Percentiles rank a stretch among this genome's conserved stretches.
Evolutionary conservation across 257 asterid species (phyloP).

Genomic region (Lavandula angustifolia): DNA sequence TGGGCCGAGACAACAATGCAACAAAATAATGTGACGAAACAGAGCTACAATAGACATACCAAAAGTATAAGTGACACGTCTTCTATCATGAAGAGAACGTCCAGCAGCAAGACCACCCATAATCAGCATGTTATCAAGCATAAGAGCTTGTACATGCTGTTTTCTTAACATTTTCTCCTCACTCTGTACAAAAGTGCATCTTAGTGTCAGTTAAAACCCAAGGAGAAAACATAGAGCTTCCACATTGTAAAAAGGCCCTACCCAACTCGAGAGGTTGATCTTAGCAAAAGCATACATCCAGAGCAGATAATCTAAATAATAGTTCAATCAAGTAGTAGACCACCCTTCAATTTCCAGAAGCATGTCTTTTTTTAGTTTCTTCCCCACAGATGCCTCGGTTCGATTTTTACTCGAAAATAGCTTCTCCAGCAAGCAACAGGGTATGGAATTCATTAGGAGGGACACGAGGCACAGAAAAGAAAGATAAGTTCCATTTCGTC

Average conservation of each 20-base stretch:
- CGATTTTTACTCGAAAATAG: constrained; percentile 81
- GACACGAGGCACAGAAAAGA: constrained; percentile 4
- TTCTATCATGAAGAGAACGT: constrained; percentile 96
- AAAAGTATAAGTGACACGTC: constrained; percentile 91
- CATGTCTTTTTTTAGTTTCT: constrained; percentile 81
- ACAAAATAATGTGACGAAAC: not conserved
- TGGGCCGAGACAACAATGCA: too few relatives aligned
- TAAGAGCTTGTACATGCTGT: constrained; percentile 92
- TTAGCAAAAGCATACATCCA: constrained; percentile 22
- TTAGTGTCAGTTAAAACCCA: constrained; percentile 30
- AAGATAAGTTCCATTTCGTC: not conserved
- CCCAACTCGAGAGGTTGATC: constrained; percentile 4
- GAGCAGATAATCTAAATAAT: constrained; percentile 16
- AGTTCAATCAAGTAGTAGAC: constrained; percentile 26
- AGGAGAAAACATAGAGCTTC: constrained; percentile 9
- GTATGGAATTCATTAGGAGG: constrained; percentile 17
- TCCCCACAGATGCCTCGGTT: constrained; percentile 87
- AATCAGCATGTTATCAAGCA: constrained; percentile 80
- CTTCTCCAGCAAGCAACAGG: constrained; percentile 68
- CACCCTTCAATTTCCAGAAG: constrained; percentile 97
- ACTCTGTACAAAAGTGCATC: constrained; percentile 52
- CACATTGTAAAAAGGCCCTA: constrained; percentile 1
- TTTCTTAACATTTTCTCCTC: constrained; percentile 85
- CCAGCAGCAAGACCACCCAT: constrained; percentile 75
- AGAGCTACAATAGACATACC: constrained; percentile 48